A percentile compares a stretch with the other conserved stretches of the same genome.
Conservation (phyloP, 2,329 filamentous ascomycete genomes). For the Zymoseptoria pseudotritici region DNA sequence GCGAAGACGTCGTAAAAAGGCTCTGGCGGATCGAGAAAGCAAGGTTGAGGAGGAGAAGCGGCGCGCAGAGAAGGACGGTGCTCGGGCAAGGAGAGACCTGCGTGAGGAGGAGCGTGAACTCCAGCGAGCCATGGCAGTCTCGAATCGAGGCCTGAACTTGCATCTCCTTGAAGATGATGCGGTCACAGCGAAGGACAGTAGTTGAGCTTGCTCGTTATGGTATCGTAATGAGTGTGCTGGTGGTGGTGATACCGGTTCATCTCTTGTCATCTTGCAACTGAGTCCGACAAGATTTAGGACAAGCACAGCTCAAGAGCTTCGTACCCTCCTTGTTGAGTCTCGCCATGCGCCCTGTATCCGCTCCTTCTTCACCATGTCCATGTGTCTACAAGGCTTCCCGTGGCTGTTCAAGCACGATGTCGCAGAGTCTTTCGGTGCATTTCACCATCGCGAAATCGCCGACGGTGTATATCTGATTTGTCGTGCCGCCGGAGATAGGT, state of each 20-base stretch:
- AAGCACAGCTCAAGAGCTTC: neutral
- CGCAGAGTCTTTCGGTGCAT: neutral
- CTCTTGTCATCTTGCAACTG: neutral
- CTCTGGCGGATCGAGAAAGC: constrained; percentile 17
- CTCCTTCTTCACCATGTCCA: neutral
- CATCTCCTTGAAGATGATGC: neutral
- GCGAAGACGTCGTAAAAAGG: constrained; percentile 14
- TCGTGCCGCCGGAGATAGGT: neutral
- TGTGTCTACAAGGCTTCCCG: neutral
- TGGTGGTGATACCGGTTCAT: neutral
- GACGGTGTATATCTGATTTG: neutral
- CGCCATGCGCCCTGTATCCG: neutral
- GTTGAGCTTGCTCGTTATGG: neutral
- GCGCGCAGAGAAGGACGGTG: constrained; percentile 12
- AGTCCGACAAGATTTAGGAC: neutral
- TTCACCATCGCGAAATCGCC: neutral
- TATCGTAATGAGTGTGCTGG: neutral
- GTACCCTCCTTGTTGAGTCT: too few relatives aligned
- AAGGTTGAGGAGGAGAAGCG: constrained; percentile 17
- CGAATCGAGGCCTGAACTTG: constrained; percentile 5
- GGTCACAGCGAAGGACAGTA: neutral
- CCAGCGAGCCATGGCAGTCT: constrained; percentile 13
- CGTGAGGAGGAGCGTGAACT: constrained; percentile 18
- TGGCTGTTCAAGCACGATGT: neutral
- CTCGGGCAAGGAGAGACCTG: constrained; percentile 12